Conservation (phyloP, 148 eudicot genomes). For the Chenopodium album region DNA sequence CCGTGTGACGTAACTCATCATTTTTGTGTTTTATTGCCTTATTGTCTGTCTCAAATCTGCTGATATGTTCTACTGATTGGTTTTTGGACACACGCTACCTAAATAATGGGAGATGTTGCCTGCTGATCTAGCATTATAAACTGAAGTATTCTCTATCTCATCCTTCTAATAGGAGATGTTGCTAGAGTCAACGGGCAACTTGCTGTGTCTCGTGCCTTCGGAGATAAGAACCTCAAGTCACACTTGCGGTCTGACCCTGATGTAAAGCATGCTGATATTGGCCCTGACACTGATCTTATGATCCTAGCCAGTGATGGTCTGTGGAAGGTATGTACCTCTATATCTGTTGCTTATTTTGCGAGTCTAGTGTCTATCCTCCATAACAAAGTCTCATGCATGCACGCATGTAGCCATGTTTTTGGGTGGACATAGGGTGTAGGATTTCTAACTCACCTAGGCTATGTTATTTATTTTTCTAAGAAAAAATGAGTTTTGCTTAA, state of each 20-base stretch:
- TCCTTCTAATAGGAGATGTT: slow-evolving; percentile 56
- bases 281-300: slow-evolving; percentile 51
- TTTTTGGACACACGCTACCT: neutral
- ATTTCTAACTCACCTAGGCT: neutral
- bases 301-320: slow-evolving; percentile 79
- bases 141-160: slow-evolving; percentile 11
- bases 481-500: neutral
- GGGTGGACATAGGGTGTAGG: neutral
- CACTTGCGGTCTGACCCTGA: slow-evolving; percentile 77
- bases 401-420: neutral
- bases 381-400: neutral
- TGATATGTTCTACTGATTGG: neutral
- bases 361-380: neutral
- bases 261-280: slow-evolving; percentile 43
- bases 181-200: slow-evolving; percentile 82
- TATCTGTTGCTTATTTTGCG: neutral
- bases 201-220: slow-evolving; percentile 82
- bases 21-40: neutral
- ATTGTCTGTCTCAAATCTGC: neutral
- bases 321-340: slow-evolving; percentile 55
- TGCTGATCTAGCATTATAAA: slow-evolving; percentile 1
- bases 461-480: neutral
- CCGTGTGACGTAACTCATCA: neutral
- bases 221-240: slow-evolving; percentile 69
- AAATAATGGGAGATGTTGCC: neutral